Evolutionary conservation across 768 basidiomycete species (phyloP), one percentile per base, ranked within the genome.

Genomic region (Gymnopilus junonius): DNA sequence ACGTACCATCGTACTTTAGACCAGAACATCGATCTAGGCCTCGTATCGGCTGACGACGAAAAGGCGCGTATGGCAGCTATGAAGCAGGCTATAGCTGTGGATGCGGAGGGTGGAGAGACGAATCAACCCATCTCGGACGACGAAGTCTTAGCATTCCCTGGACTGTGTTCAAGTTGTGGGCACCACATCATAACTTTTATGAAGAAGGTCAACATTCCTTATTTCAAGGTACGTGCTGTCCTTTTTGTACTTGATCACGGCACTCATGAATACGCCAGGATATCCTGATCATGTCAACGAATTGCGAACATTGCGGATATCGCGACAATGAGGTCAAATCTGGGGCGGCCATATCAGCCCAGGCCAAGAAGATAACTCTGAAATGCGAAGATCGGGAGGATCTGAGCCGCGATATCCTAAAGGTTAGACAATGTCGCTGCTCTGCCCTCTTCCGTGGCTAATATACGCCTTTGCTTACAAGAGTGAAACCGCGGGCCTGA

Each of bases 311-410:
- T 55, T 99, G 97, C 75, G 97, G 97, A 1, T 99, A 99, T 76
- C 85, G 94, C 61, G 97, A 99, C 76, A 99, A 96, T 70, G 97
- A 99, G 78, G 92, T 99, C 71, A 99, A 99, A 75, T 93, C 94
- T 5, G 94, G 97, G 21, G 79, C 89, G 2, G 95, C 96, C 1
- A 93, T 98, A 61, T 93, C 97, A 3, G 86, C 85, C 4, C 82
- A 91, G 70, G 97, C 97, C 17, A 96, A 93, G 75, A 85, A 82
- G 61, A 94, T 98, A 66, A 93, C 84, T 0, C 82, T 99, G 58
- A 94, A 90, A 74, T 95, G 97, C 4, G 90, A 95, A 68, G 96
- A 99, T 73, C 79, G 85, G 15, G 97, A 99, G 55, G 97, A 99
- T 77, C 82, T 99, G 8, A 88, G 90, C 67, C 84, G 97, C 59